Evolutionary conservation across 2,329 filamentous ascomycete genomes (phyloP).

Genomic region (Thelonectria olida): DNA sequence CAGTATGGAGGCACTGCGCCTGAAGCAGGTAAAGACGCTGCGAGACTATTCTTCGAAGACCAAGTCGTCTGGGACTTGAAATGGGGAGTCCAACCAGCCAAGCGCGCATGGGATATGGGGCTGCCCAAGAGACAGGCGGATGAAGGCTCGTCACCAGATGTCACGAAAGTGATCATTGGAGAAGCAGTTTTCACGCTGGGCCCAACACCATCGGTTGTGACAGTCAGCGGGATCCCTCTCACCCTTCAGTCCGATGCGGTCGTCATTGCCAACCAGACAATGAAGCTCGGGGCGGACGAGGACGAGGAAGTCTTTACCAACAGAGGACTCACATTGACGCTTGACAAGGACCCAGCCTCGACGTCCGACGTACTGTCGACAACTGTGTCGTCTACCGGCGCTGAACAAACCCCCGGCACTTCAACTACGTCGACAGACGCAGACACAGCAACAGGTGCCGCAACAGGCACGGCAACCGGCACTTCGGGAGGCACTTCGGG

Average conservation of each 20-base stretch:
- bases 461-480: background rate
- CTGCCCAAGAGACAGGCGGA: background rate
- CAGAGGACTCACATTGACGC: background rate
- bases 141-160: background rate
- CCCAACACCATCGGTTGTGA: background rate
- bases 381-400: too few species aligned
- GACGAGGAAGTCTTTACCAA: background rate
- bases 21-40: background rate
- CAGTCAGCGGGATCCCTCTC: background rate
- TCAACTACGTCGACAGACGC: background rate
- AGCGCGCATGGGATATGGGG: background rate
- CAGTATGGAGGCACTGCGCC: background rate
- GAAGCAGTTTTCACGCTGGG: background rate
- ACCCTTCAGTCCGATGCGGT: background rate
- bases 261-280: background rate
- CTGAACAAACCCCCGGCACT: background rate
- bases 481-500: background rate
- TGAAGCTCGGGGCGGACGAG: background rate
- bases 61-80: background rate
- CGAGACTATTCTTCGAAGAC: background rate
- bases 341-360: background rate
- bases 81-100: background rate
- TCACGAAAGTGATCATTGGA: conserved; percentile 2
- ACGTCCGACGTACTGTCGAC: too few species aligned
- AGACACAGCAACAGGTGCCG: too few species aligned